These are phyloP conservation scores for Primulina huaijiensis DNA, from an alignment of 257 asterid genomes.

Conservation along the genomic window DNA sequence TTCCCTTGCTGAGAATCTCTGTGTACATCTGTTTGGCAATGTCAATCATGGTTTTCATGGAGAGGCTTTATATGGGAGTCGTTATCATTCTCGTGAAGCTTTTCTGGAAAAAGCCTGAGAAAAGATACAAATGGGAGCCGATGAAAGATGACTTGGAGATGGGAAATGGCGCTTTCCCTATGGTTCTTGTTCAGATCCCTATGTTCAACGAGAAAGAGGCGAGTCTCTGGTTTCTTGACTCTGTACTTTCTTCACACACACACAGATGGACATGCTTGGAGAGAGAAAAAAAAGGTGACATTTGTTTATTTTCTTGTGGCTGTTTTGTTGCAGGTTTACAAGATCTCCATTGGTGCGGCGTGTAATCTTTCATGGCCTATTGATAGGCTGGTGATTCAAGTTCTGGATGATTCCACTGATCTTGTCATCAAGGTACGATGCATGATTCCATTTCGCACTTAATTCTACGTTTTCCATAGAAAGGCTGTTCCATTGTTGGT, in stretches of 20 bases:
- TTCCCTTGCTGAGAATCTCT: constrained; percentile 55
- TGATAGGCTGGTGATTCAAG: constrained; percentile 65
- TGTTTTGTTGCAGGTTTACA: constrained; percentile 45
- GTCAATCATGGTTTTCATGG: constrained; percentile 87
- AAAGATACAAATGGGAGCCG: constrained; percentile 77
- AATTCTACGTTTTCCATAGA: neutral
- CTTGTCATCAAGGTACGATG: constrained; percentile 41
- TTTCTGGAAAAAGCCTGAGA: constrained; percentile 79
- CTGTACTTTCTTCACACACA: constrained; percentile 4
- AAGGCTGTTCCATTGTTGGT: no score
- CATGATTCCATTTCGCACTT: neutral
- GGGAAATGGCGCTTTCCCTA: constrained; percentile 42
- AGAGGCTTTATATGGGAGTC: constrained; percentile 89
- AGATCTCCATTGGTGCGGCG: constrained; percentile 75
- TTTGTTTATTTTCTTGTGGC: neutral
- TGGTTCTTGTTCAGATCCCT: constrained; percentile 70
- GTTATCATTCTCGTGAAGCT: constrained; percentile 76
- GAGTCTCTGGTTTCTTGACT: neutral
- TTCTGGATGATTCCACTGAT: constrained; percentile 66
- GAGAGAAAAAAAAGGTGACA: neutral
- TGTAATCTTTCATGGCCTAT: constrained; percentile 66
- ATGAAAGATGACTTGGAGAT: constrained; percentile 67
- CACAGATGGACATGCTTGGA: constrained; percentile 12
- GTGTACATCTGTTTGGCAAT: constrained; percentile 73
- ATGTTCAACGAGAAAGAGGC: constrained; percentile 66